Conservation (phyloP, 768 basidiomycete species). For the Dioszegia hungarica region DNA sequence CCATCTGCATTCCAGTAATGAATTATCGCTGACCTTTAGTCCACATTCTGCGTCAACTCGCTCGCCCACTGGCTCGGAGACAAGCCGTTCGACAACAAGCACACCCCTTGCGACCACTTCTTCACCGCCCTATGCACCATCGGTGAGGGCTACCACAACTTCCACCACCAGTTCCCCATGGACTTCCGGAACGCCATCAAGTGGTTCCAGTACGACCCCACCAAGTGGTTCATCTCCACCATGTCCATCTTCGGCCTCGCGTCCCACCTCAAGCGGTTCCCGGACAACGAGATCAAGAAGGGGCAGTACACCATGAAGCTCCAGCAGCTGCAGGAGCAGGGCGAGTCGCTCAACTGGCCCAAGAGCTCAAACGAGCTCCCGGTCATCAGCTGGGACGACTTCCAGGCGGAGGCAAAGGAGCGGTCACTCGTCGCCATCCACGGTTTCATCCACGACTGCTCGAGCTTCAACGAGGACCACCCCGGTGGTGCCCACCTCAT, state of each 20-base stretch:
- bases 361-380: conserved; percentile 68
- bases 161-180: conserved; percentile 97
- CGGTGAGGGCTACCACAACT: conserved; percentile 97
- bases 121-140: conserved; percentile 84
- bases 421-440: conserved; percentile 80
- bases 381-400: conserved; percentile 80
- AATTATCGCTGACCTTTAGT: conserved; percentile 46
- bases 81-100: conserved; percentile 88
- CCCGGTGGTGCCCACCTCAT: conserved; percentile 84
- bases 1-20: conserved; percentile 41
- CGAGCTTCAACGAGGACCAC: conserved; percentile 79
- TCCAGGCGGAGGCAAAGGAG: conserved; percentile 71
- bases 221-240: conserved; percentile 81
- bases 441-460: conserved; percentile 88
- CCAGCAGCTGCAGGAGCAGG: conserved; percentile 73
- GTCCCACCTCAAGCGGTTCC: conserved; percentile 75
- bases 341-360: conserved; percentile 76
- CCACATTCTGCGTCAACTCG: conserved; percentile 95
- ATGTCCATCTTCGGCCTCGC: conserved; percentile 66
- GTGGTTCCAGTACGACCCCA: conserved; percentile 90
- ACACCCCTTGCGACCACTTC: conserved; percentile 83
- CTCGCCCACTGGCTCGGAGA: conserved; percentile 95
- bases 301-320: conserved; percentile 92
- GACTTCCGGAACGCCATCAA: conserved; percentile 94
- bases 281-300: conserved; percentile 82